Base-by-base conservation (phyloP, 169 alveolate species). In the Toxoplasma gondii region DNA sequence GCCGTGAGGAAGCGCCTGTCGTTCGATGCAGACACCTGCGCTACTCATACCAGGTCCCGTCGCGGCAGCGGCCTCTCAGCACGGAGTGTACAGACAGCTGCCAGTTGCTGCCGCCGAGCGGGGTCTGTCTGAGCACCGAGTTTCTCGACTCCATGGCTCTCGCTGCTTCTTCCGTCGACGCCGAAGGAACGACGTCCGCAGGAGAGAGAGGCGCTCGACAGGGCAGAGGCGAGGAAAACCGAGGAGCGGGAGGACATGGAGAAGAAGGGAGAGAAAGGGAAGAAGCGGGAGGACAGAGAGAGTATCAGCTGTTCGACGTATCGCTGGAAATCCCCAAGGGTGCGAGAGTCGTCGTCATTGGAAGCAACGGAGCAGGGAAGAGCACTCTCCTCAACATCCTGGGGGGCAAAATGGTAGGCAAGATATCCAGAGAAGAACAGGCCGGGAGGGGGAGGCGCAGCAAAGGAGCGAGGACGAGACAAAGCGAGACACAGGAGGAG, bases 311-410 rank as follows among this genome's bases (percentile, higher is more conserved):
- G 36, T 31, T 31, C 44, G 39, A 93, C 58, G 80, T 93, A 36
- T 12, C 45, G 16, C 58, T 93, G 31, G 69, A 83, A 83, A 64
- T 93, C 0, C 88, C 70, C 2, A 1, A 39, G n/a, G 95, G 95
- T 0, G 41, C 92, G 5, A 7, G 95, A 17, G 95, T 93, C 38
- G 27, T 93, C 41, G 58, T 86, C 54, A 84, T 93, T 17, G 95
- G 95, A 19, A 58, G 91, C 45, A 93, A 93, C 67, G 95, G 95
- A 24, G 95, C 95, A 7, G 95, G 95, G 43, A 93, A 93, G 36
- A 38, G 80, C 49, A 93, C 95, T 10, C 95, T 93, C 12, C 87
- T 87, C 24, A 27, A 31, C 58, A 44, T 87, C n/a, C 88, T 93
- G 27, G 95, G 95, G 5, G 95, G 95, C 1, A 87, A 67, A 83